Evolutionary conservation across 169 alveolate species (phyloP).

Genomic region (Cryptosporidium baileyi): DNA sequence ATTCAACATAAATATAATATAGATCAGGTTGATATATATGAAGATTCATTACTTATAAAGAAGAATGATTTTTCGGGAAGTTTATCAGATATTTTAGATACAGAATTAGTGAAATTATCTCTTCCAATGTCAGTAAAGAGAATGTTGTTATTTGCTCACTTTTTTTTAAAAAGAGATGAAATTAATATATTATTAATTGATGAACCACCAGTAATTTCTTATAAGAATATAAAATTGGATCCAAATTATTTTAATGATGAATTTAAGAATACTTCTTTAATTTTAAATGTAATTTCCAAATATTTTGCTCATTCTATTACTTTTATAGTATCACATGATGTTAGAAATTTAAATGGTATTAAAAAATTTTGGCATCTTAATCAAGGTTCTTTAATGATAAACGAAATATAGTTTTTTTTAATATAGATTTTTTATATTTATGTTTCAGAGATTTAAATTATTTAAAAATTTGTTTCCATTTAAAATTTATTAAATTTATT

Average conservation of each 20-base stretch:
- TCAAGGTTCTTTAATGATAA: conserved; percentile 13
- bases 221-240: background rate
- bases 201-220: conserved; percentile 56
- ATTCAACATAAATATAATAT: background rate
- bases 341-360: conserved; percentile 38
- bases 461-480: background rate
- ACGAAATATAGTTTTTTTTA: background rate
- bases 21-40: background rate
- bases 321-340: conserved; percentile 62
- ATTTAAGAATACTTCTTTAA: conserved; percentile 10
- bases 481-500: background rate
- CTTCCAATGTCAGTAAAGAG: conserved; percentile 41
- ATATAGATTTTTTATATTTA: background rate
- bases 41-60: background rate
- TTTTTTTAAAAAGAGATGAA: conserved; percentile 9
- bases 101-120: background rate
- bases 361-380: conserved; percentile 47
- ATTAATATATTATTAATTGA: conserved; percentile 38
- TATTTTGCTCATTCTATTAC: conserved; percentile 49
- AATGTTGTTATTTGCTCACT: conserved; percentile 44
- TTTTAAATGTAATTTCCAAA: conserved; percentile 31
- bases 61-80: background rate
- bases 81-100: background rate
- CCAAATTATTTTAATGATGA: background rate
- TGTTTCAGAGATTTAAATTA: background rate